phyloP scores from a whole-genome alignment of 768 basidiomycete species.

The Mycena chlorophos region DNA sequence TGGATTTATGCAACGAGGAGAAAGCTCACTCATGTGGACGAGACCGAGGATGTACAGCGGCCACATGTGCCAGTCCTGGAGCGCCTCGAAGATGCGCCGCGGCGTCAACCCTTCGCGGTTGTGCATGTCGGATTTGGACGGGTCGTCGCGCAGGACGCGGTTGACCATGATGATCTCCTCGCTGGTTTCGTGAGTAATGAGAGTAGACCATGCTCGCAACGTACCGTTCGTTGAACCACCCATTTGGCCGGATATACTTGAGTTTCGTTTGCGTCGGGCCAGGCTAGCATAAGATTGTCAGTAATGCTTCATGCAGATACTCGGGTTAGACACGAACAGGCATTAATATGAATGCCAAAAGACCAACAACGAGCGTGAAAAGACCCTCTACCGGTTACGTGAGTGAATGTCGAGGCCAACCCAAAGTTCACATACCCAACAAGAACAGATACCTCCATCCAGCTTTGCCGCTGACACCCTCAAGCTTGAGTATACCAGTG shows the following conservation, averaged over 20 bases:
- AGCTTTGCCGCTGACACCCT: conserved; percentile 51
- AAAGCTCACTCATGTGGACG: conserved; percentile 48
- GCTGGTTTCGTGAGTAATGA: conserved; percentile 25
- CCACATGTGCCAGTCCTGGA: conserved; percentile 66
- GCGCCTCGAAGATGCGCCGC: conserved; percentile 48
- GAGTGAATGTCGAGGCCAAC: neutral
- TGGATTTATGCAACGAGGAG: neutral
- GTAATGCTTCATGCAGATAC: conserved; percentile 47
- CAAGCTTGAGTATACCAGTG: conserved; percentile 56
- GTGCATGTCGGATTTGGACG: conserved; percentile 68
- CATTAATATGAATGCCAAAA: conserved; percentile 13
- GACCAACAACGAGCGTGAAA: conserved; percentile 6
- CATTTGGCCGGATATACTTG: conserved; percentile 54
- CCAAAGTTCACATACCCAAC: conserved; percentile 33
- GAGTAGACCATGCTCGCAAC: conserved; percentile 10
- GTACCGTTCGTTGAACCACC: conserved; percentile 65
- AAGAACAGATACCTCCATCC: conserved; percentile 65
- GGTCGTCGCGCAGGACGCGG: conserved; percentile 63
- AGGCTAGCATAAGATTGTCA: conserved; percentile 50
- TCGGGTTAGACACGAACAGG: too few species aligned
- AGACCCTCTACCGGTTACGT: conserved; percentile 7
- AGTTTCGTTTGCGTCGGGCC: conserved; percentile 65
- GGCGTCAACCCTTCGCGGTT: conserved; percentile 62
- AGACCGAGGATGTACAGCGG: conserved; percentile 61
- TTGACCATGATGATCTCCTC: conserved; percentile 69